Evolutionary conservation across 2,329 filamentous ascomycete genomes (phyloP).

Genomic region (Coniochaeta sp.): DNA sequence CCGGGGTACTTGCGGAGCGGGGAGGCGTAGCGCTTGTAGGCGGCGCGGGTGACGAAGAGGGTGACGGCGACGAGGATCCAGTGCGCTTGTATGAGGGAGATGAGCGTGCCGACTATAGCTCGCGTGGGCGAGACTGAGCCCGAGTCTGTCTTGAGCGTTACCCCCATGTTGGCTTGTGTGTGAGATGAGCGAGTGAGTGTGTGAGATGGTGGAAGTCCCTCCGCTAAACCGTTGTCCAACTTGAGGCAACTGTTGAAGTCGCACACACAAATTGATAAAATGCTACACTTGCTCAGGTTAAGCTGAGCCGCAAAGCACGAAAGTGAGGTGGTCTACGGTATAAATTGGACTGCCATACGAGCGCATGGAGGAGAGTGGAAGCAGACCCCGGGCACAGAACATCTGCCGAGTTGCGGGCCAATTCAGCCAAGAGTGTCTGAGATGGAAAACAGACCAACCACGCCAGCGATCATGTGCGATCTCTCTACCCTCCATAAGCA

Average conservation of each 20-base stretch:
- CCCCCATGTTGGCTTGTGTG: conserved; percentile 13
- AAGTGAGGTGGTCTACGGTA: too few species aligned
- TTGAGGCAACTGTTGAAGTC: conserved; percentile 1
- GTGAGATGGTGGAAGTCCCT: too few species aligned
- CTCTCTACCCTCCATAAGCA: not conserved
- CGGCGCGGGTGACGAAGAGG: conserved; percentile 18
- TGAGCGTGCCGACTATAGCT: conserved; percentile 12
- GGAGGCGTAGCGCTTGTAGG: conserved; percentile 25
- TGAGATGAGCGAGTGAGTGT: too few species aligned
- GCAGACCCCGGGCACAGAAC: conserved; percentile 1
- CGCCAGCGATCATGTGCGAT: not conserved
- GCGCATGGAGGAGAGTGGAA: too few species aligned
- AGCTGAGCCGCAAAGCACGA: too few species aligned
- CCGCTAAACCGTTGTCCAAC: not conserved
- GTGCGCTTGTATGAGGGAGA: conserved; percentile 17
- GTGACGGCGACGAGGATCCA: conserved; percentile 20
- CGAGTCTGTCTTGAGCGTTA: conserved; percentile 17
- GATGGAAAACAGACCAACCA: not conserved
- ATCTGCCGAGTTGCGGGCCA: conserved; percentile 3
- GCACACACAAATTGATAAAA: not conserved
- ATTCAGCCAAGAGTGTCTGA: conserved; percentile 3
- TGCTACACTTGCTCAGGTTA: too few species aligned
- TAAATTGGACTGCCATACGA: too few species aligned
- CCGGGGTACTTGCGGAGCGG: conserved; percentile 27
- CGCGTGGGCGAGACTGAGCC: conserved; percentile 16